Evolutionary conservation across 208 protist genomes (phyloP), one percentile per base, ranked within the genome.

Genomic region (Leishmania martiniquensis): DNA sequence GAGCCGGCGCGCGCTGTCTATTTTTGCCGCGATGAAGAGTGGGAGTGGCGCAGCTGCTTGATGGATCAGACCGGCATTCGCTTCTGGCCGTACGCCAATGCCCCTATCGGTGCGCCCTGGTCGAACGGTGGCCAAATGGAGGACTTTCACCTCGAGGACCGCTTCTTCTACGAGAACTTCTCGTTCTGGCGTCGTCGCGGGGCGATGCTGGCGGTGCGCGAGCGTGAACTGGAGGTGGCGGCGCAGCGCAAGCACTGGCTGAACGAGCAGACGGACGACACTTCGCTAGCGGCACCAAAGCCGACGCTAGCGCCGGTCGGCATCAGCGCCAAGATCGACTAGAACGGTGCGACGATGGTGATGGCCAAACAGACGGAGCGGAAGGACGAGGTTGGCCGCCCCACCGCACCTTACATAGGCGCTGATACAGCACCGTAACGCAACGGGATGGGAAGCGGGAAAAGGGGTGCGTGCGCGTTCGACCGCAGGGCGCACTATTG

Each of bases 21-120:
- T 67, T 97, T 97, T 85, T 97, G 94, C 81, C 91, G 94, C 42
- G 94, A 97, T 76, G 94, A 97, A 77, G 94, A 97, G 85, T 97
- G 92, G 91, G 92, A 97, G 87, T 97, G 94, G 94, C 94, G 94
- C n/a, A 95, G 80, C 60, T 97, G 94, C 78, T 72, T 97, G 70
- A 97, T 97, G 94, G 94, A 97, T 75, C 89, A 96, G 75, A 97
- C 94, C 0, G 94, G 94, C 25, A 83, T 96, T 32, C 94, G 94
- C 72, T 97, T 97, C 80, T 97, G 90, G 88, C 94, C 94, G 1
- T 97, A 97, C 81, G 94, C 94, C 17, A 97, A 97, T 76, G 92
- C 94, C 7, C 92, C 92, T 25, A 87, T 95, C 66, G 92, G 89
- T 29, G 91, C 92, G 13, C 85, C 82, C 62, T 97, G 90, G 90